Evolutionary conservation across 805 yeast species (phyloP).

Genomic region (Metschnikowia sp.): DNA sequence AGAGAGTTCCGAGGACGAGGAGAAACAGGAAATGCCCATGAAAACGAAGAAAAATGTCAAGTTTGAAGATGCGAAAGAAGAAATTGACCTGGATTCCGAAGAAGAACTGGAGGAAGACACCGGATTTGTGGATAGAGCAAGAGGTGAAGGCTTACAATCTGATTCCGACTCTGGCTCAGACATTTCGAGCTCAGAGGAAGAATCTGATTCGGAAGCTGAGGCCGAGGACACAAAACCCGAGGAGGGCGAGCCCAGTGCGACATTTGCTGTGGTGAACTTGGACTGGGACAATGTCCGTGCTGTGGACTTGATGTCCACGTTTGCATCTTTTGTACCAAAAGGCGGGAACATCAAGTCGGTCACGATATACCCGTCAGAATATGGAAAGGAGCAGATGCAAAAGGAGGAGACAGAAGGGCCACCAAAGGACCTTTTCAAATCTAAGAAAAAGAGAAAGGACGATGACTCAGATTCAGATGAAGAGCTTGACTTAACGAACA

Average conservation of each 20-base stretch:
- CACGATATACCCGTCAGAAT: conserved; percentile 80
- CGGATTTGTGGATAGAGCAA: conserved; percentile 51
- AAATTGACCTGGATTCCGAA: conserved; percentile 13
- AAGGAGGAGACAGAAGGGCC: conserved; percentile 92
- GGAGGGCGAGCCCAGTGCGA: conserved; percentile 77
- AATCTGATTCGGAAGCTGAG: conserved; percentile 48
- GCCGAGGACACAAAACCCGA: conserved; percentile 68
- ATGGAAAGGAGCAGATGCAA: conserved; percentile 88
- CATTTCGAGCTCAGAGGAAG: conserved; percentile 40
- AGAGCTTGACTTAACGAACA: conserved; percentile 45
- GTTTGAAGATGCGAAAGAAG: not conserved
- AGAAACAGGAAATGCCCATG: conserved; percentile 1
- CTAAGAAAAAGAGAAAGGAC: conserved; percentile 35
- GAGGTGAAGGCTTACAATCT: conserved; percentile 57
- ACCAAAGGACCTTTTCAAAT: conserved; percentile 72
- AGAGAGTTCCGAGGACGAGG: not conserved
- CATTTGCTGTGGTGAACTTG: conserved; percentile 89
- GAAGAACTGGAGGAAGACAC: conserved; percentile 18
- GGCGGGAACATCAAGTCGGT: conserved; percentile 69
- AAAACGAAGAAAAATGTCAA: conserved; percentile 11
- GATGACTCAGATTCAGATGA: conserved; percentile 30
- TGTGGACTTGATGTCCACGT: conserved; percentile 84
- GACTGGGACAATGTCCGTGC: conserved; percentile 97
- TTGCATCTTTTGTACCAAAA: conserved; percentile 76
- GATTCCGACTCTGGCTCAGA: conserved; percentile 45